These are phyloP conservation scores for Trypanosoma theileri DNA, from an alignment of 208 protist genomes.

Conservation along the genomic window DNA sequence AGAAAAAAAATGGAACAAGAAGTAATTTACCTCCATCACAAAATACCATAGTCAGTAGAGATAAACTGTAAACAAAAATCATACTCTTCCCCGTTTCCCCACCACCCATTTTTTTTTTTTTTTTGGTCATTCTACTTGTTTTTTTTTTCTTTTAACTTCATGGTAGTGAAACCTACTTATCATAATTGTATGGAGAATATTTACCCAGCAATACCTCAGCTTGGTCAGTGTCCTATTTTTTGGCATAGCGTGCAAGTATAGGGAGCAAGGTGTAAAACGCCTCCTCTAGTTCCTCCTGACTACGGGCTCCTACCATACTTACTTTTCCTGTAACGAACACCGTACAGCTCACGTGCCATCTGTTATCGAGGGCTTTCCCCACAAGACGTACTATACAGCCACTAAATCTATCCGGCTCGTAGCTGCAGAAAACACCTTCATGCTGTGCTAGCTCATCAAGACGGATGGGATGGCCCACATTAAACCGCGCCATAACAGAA, in stretches of 20 bases:
- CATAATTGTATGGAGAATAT: background rate
- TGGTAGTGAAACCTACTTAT: too few species aligned
- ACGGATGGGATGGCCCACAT: constrained; percentile 75
- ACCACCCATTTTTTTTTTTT: too few species aligned
- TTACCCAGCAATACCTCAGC: too few species aligned
- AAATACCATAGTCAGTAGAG: too few species aligned
- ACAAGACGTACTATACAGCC: constrained; percentile 71
- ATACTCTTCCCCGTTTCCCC: too few species aligned
- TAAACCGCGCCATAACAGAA: constrained; percentile 82
- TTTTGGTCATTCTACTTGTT: too few species aligned
- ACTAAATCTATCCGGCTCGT: constrained; percentile 85
- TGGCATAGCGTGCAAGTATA: constrained; percentile 48
- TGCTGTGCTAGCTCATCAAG: constrained; percentile 71
- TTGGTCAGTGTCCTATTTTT: constrained; percentile 36
- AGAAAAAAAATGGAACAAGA: too few species aligned
- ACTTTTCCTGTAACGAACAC: constrained; percentile 89
- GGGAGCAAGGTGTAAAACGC: constrained; percentile 84
- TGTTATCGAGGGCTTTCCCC: constrained; percentile 54
- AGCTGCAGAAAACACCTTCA: constrained; percentile 59
- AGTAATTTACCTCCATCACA: too few species aligned
- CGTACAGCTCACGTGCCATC: constrained; percentile 69
- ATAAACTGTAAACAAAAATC: too few species aligned
- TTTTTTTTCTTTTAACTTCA: too few species aligned
- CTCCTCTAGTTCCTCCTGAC: constrained; percentile 75
- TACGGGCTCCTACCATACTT: constrained; percentile 75